These are phyloP conservation scores for Mediolabrus comicus DNA, from an alignment of 108 stramenopile species.

Conservation along the genomic window DNA sequence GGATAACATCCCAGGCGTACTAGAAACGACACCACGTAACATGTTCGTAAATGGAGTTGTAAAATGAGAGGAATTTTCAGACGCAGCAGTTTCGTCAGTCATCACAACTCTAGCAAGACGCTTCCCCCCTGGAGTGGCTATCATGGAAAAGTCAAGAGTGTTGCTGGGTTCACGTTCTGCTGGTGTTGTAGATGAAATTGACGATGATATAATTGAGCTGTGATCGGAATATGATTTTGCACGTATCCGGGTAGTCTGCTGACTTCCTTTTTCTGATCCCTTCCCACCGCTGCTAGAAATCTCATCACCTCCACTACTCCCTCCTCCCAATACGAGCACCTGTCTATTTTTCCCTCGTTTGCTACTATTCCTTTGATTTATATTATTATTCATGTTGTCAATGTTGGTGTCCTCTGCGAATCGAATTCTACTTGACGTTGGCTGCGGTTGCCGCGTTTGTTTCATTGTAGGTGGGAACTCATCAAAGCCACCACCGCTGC, in stretches of 20 bases:
- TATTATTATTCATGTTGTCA: neutral
- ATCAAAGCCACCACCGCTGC: slow-evolving; percentile 8
- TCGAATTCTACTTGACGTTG: slow-evolving; percentile 19
- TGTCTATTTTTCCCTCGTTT: neutral
- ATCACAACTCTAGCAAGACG: slow-evolving; percentile 3
- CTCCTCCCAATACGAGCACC: slow-evolving; percentile 23
- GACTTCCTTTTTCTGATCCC: no score
- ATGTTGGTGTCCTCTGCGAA: slow-evolving; percentile 29
- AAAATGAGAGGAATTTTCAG: slow-evolving; percentile 13
- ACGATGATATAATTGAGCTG: neutral
- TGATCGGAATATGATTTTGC: neutral
- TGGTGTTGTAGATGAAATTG: neutral
- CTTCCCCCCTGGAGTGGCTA: slow-evolving; percentile 34
- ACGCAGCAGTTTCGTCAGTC: slow-evolving; percentile 1
- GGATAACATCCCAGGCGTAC: slow-evolving; percentile 21
- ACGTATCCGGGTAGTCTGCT: neutral
- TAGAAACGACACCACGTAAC: slow-evolving; percentile 32
- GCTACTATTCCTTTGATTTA: neutral
- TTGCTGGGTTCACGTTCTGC: neutral
- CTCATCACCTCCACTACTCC: neutral
- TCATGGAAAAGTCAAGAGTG: slow-evolving; percentile 45
- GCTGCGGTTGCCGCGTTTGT: slow-evolving; percentile 19
- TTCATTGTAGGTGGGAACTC: slow-evolving; percentile 21
- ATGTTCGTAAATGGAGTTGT: slow-evolving; percentile 41
- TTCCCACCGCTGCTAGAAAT: no score